A percentile compares a stretch with the other conserved stretches of the same genome.
phyloP scores from a whole-genome alignment of 2,329 filamentous ascomycete species.

The Drechslerella coelobrocha region DNA sequence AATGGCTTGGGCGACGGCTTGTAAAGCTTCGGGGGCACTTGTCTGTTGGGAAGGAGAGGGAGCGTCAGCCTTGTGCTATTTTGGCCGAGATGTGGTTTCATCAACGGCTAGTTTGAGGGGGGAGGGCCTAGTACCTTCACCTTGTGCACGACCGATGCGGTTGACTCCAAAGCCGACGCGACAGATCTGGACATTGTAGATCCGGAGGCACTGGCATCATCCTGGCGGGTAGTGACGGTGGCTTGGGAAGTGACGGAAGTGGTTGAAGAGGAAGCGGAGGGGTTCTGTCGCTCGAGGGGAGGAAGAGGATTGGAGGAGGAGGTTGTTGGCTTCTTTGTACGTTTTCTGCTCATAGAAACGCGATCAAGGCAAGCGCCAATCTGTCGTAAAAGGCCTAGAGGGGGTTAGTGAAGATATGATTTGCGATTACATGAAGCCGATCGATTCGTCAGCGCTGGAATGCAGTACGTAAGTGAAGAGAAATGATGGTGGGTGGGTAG shows the following conservation, averaged over 20 bases:
- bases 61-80: constrained; percentile 6
- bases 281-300: constrained; percentile 23
- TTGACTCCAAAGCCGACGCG: constrained; percentile 45
- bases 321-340: constrained; percentile 33
- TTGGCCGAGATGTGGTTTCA: constrained; percentile 2
- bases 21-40: constrained; percentile 37
- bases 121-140: constrained; percentile 35
- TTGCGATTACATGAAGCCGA: background rate
- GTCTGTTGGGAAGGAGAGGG: constrained; percentile 20
- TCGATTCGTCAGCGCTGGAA: background rate
- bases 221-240: constrained; percentile 39
- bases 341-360: constrained; percentile 51
- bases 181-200: constrained; percentile 42
- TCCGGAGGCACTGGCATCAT: constrained; percentile 41
- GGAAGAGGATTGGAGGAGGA: constrained; percentile 23
- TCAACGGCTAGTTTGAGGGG: background rate
- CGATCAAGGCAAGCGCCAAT: constrained; percentile 26
- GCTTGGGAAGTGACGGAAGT: constrained; percentile 45
- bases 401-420: background rate
- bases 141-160: constrained; percentile 48
- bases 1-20: constrained; percentile 32
- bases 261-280: constrained; percentile 39
- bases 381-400: background rate
- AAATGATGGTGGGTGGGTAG: too few relatives aligned
- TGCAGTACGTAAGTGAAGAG: background rate